These are phyloP conservation scores for Phaeomoniella chlamydospora DNA, from an alignment of 2,329 filamentous ascomycete genomes.

Conservation along the genomic window DNA sequence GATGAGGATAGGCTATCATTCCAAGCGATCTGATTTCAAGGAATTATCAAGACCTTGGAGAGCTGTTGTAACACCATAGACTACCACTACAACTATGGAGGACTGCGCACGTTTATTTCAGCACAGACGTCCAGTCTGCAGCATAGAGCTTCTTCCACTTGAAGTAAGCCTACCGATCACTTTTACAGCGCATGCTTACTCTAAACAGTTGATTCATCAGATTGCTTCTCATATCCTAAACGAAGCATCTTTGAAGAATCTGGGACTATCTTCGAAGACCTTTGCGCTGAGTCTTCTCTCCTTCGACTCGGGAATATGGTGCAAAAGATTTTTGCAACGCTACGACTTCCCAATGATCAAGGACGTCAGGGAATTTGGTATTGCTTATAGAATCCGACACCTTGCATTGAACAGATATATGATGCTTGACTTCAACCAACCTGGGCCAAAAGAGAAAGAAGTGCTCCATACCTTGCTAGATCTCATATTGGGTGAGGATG, in stretches of 20 bases:
- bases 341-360: constrained; percentile 17
- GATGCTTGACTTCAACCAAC: constrained; percentile 11
- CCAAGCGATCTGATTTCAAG: no score
- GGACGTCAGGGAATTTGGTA: constrained; percentile 12
- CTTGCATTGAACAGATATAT: constrained; percentile 17
- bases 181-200: no score
- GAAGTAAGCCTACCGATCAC: neutral
- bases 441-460: constrained; percentile 9
- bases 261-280: constrained; percentile 15
- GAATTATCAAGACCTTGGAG: no score
- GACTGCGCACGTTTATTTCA: no score
- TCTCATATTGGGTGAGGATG: constrained; percentile 10
- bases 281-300: no score
- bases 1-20: no score
- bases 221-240: constrained; percentile 2
- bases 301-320: constrained; percentile 18
- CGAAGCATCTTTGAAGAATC: constrained; percentile 17
- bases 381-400: constrained; percentile 20
- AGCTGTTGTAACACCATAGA: no score
- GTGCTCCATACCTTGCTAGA: constrained; percentile 4
- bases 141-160: neutral
- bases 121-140: no score
- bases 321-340: constrained; percentile 14
- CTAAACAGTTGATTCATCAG: neutral
- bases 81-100: no score